A percentile compares a stretch with the other conserved stretches of the same genome.
phyloP scores from a whole-genome alignment of 1,284 basidiomycete species.

The Trichosporon inkin region DNA sequence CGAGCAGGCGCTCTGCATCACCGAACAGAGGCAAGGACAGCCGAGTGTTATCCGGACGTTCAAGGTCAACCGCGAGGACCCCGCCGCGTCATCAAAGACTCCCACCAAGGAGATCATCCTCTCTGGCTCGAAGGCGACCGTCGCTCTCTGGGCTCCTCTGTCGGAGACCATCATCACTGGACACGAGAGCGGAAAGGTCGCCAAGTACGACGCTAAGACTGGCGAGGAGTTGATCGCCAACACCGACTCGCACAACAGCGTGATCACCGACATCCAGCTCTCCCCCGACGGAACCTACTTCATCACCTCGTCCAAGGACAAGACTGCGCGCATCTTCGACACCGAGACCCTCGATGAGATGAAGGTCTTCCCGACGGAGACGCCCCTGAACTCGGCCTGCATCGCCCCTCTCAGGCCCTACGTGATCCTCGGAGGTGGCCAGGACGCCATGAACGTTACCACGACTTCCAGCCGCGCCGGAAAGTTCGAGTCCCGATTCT shows the following conservation, averaged over 20 bases:
- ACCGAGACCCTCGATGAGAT: slow-evolving; percentile 81
- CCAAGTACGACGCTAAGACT: slow-evolving; percentile 78
- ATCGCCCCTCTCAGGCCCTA: slow-evolving; percentile 81
- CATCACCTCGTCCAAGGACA: slow-evolving; percentile 94
- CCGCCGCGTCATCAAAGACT: slow-evolving; percentile 57
- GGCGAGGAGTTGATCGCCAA: slow-evolving; percentile 72
- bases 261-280: slow-evolving; percentile 88
- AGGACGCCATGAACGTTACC: slow-evolving; percentile 97
- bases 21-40: slow-evolving; percentile 93
- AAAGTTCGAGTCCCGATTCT: slow-evolving; percentile 97
- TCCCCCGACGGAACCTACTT: slow-evolving; percentile 89
- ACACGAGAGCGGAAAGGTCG: slow-evolving; percentile 95
- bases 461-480: slow-evolving; percentile 90
- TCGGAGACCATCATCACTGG: slow-evolving; percentile 80
- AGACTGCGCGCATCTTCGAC: slow-evolving; percentile 88
- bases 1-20: slow-evolving; percentile 80
- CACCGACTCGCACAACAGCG: slow-evolving; percentile 74
- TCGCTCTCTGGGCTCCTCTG: slow-evolving; percentile 81
- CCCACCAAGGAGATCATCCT: slow-evolving; percentile 77
- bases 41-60: slow-evolving; percentile 70
- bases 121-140: slow-evolving; percentile 89
- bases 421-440: slow-evolving; percentile 89
- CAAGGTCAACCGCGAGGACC: slow-evolving; percentile 75
- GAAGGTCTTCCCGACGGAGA: slow-evolving; percentile 91
- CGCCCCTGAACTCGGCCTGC: slow-evolving; percentile 90